Evolutionary conservation across 2,329 filamentous ascomycete genomes (phyloP).

Genomic region (Falciphora oryzae): DNA sequence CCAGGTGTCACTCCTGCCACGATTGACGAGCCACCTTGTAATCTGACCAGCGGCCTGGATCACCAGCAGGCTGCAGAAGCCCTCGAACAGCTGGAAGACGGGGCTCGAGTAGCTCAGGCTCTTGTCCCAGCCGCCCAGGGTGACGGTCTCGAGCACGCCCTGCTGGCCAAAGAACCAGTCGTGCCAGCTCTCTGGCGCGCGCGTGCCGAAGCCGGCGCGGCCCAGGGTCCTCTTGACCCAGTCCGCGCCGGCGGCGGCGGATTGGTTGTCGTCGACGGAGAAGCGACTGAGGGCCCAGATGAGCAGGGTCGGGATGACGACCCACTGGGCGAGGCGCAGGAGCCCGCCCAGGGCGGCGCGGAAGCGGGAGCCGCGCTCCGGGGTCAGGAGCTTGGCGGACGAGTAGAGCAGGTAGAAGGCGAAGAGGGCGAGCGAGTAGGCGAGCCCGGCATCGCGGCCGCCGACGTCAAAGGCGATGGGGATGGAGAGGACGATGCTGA

Average conservation of each 20-base stretch:
- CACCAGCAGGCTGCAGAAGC: constrained; percentile 92
- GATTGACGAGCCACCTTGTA: constrained; percentile 89
- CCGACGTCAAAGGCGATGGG: constrained; percentile 97
- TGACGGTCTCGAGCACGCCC: constrained; percentile 72
- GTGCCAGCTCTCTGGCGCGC: constrained; percentile 58
- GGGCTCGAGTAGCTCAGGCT: constrained; percentile 85
- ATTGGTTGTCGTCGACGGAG: constrained; percentile 75
- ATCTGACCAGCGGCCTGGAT: constrained; percentile 95
- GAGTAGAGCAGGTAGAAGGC: constrained; percentile 90
- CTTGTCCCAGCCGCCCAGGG: constrained; percentile 85
- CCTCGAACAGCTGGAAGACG: constrained; percentile 89
- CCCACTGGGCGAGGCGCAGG: constrained; percentile 74
- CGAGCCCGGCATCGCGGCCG: constrained; percentile 86
- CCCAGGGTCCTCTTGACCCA: constrained; percentile 19
- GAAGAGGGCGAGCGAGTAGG: constrained; percentile 85
- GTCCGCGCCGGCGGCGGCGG: constrained; percentile 63
- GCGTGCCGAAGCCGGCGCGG: constrained; percentile 3
- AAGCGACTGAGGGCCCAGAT: constrained; percentile 97
- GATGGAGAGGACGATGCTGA: constrained; percentile 90
- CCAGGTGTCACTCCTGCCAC: constrained; percentile 91
- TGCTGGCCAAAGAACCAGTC: constrained; percentile 88
- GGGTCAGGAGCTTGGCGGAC: constrained; percentile 70
- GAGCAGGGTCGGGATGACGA: constrained; percentile 77
- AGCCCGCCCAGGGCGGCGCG: constrained; percentile 64
- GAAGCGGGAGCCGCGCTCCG: constrained; percentile 63